These are phyloP conservation scores for Neoarthrinium moseri DNA, from an alignment of 2,329 filamentous ascomycete genomes.

Conservation along the genomic window DNA sequence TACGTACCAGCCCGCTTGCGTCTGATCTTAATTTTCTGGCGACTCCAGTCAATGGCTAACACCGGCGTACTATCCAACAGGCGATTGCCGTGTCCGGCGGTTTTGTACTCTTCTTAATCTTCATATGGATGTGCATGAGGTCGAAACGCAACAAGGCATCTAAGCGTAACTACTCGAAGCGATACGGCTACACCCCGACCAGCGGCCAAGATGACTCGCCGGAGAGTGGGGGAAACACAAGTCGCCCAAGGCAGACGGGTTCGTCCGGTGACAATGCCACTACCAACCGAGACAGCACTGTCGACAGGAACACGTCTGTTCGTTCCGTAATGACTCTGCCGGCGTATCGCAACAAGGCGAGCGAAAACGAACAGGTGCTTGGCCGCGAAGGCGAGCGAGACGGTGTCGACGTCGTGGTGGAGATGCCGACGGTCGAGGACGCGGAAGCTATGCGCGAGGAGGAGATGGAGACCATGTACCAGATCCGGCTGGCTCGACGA, in stretches of 20 bases:
- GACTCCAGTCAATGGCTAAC: background rate
- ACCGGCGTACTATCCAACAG: background rate
- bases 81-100: conserved; percentile 15
- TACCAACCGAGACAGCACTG: conserved; percentile 28
- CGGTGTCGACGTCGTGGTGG: conserved; percentile 87
- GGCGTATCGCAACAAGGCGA: conserved; percentile 72
- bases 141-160: conserved; percentile 4
- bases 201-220: conserved; percentile 13
- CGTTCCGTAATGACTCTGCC: conserved; percentile 94
- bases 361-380: conserved; percentile 77
- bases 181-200: conserved; percentile 29
- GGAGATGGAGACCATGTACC: conserved; percentile 91
- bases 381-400: conserved; percentile 87
- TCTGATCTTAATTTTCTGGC: background rate
- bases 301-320: conserved; percentile 82
- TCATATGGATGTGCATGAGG: conserved; percentile 7
- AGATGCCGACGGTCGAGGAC: conserved; percentile 77
- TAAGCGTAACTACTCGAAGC: conserved; percentile 23
- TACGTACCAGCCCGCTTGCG: background rate
- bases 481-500: conserved; percentile 78
- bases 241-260: background rate
- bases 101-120: conserved; percentile 14
- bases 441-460: conserved; percentile 77
- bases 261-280: conserved; percentile 14
- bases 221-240: background rate